Evolutionary conservation across 2,329 filamentous ascomycete genomes (phyloP).

Genomic region (Epichloe uncinata): DNA sequence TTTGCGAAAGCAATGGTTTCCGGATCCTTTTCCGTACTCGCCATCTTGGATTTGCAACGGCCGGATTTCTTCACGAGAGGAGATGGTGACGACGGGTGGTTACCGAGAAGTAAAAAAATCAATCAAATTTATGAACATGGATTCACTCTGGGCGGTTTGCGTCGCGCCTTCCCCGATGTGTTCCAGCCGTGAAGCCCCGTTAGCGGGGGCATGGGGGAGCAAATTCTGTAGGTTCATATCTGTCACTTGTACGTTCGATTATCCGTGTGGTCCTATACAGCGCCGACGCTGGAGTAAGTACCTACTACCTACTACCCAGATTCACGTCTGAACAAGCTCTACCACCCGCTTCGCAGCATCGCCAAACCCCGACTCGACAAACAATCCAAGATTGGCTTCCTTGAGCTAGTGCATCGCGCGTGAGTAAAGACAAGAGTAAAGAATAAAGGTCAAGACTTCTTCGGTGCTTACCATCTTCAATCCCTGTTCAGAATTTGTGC

Average conservation of each 20-base stretch:
- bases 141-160: background rate
- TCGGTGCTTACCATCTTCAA: conserved; percentile 23
- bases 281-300: no score
- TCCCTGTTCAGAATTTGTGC: conserved; percentile 30
- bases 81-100: background rate
- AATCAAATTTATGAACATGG: background rate
- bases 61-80: background rate
- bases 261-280: no score
- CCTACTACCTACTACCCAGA: no score
- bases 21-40: conserved; percentile 23
- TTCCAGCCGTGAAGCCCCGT: background rate
- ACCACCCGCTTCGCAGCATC: conserved; percentile 21
- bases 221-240: no score
- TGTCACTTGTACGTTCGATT: no score
- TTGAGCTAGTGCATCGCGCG: conserved; percentile 16
- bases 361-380: conserved; percentile 27
- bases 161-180: background rate
- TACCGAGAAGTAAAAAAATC: background rate
- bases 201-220: no score
- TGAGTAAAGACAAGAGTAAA: no score
- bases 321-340: conserved; percentile 10
- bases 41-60: conserved; percentile 10
- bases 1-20: conserved; percentile 31
- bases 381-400: conserved; percentile 20
- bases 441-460: no score